Conservation (phyloP, 805 yeast genomes). For the Clavispora carvajalis region DNA sequence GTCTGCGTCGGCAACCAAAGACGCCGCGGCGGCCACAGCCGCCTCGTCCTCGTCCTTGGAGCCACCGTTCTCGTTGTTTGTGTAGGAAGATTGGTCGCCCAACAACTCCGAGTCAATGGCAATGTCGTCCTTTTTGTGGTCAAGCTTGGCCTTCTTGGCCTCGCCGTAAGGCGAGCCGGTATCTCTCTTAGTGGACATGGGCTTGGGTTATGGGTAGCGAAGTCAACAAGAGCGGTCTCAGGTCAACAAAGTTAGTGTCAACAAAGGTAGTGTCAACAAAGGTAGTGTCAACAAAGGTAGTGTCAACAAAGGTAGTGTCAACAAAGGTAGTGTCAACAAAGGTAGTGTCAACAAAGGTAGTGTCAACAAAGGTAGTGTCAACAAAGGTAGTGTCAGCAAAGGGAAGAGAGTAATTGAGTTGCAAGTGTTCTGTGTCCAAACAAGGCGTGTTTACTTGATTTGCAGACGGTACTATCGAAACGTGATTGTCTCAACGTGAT, state of each 20-base stretch:
- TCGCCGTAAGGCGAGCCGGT: slow-evolving; percentile 11
- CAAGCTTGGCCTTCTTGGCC: slow-evolving; percentile 12
- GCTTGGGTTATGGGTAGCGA: not conserved
- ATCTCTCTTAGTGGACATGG: slow-evolving; percentile 16
- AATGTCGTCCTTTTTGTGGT: slow-evolving; percentile 16
- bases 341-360: too few relatives aligned
- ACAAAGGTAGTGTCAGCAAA: too few relatives aligned
- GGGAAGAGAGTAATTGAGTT: too few relatives aligned
- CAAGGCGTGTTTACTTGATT: too few relatives aligned
- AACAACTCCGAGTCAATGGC: slow-evolving; percentile 41
- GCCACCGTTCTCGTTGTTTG: slow-evolving; percentile 8
- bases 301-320: too few relatives aligned
- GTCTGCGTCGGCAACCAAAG: slow-evolving; percentile 23
- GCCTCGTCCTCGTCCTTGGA: slow-evolving; percentile 18
- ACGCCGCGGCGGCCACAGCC: slow-evolving; percentile 25
- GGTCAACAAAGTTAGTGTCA: too few relatives aligned
- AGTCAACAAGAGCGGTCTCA: too few relatives aligned
- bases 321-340: too few relatives aligned
- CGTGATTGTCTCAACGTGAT: slow-evolving; percentile 13
- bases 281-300: too few relatives aligned
- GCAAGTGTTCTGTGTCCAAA: not conserved
- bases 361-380: too few relatives aligned
- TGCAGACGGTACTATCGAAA: not conserved
- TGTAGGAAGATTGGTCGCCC: slow-evolving; percentile 35
- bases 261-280: too few relatives aligned